Evolutionary conservation across 805 yeast species (phyloP), one percentile per base, ranked within the genome.

Genomic region (Yamadazyma olivae): DNA sequence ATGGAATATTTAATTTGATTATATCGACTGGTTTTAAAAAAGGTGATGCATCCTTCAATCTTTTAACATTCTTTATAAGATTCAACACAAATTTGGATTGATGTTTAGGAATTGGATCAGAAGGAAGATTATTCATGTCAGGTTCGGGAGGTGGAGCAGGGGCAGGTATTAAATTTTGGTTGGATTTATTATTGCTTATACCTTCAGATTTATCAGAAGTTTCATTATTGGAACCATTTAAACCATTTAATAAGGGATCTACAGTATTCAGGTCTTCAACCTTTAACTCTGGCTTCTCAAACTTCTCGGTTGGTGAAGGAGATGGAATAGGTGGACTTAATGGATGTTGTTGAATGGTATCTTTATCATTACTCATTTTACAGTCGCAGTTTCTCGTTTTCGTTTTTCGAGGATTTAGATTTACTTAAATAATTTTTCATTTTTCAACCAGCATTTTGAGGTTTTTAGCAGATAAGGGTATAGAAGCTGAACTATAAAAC

Each of bases 1-100:
- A 79, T 3, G 99, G 99, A 38, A 93, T 85, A 52, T 90, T 88
- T 43, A 88, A 75, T 55, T 86, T 88, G 32, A 83, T 81, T 3
- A 77, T 84, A 57, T 93, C 98, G 15, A 93, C 99, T 0, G 99
- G 99, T 34, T 70, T 77, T 30, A 87, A 55, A 55, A 93, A 93
- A 2, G 98, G 98, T 12, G 71, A 78, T 1, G 98, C 95, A 62
- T 93, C 99, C 59, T 89, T 87, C 52, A 91, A 73, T 43, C 98
- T 70, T 58, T 85, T 88, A 43, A 93, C 82, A 9, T 95, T 90
- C 51, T 90, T 86, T 33, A 93, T 71, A 2, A 90, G 77, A 44
- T 86, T 83, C 14, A 77, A 48, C 1, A 91, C 87, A 53, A 82
- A 90, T 53, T 83, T 83, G 49, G 76, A 74, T 61, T 93, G 98